Base-by-base conservation (phyloP, 192 early-diverging fungal species). In the Podila horticola region DNA sequence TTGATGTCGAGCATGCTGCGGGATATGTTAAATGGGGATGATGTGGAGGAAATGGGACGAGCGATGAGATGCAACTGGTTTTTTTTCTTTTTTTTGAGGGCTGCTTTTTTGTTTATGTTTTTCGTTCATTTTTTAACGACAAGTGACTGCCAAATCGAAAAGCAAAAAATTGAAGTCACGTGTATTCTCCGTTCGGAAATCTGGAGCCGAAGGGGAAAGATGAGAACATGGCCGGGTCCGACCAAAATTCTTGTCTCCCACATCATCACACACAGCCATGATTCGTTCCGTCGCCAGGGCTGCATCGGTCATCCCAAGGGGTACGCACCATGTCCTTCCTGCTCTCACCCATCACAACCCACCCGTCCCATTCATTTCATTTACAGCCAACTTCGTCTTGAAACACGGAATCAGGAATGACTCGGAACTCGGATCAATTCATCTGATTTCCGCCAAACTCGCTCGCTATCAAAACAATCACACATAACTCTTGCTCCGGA, bases 201-300 rank as follows among this genome's bases (percentile, higher is more conserved):
- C 20, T n/a, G 52, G 52, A 26, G 52, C 20, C 59, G 26, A 33
- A 30, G 30, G 30, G 26, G 17, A 61, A 30, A 61, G 59, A 26
- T 20, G 59, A 26, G 20, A 26, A 61, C 17, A 61, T 61, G 28
- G 24, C 52, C 62, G n/a, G 19, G 52, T 63, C 20, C 51, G 22
- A 50, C 63, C 41, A 70, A 36, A 51, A 58, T 33, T 71, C 61
- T 66, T 41, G 36, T 31, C 38, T 67, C 66, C 28, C 69, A 28
- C 61, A 45, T 55, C 52, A 55, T 55, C 52, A 24, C 62, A 29
- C 62, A 31, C 33, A 19, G 17, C 45, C 38, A 81, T 81, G 77
- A 66, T 81, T 61, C 77, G 77, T 62, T 72, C 62, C 67, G 77
- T 81, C 67, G 64, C 72, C 57, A 68, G 77, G 58, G 77, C 77